These are phyloP conservation scores for Neurospora sp. DNA, from an alignment of 495 filamentous ascomycete species.

Conservation along the genomic window DNA sequence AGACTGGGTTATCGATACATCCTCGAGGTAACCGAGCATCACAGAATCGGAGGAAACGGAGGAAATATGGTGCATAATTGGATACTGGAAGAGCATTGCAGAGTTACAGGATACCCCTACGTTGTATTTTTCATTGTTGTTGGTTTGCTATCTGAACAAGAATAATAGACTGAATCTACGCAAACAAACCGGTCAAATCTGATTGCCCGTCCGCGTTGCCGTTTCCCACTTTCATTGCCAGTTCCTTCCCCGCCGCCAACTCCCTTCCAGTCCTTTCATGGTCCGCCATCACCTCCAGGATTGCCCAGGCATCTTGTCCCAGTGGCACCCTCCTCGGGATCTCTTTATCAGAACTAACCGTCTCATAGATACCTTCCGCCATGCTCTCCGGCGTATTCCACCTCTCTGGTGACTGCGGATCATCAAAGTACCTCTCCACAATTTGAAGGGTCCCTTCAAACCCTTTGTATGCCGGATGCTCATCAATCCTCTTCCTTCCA, in stretches of 20 bases:
- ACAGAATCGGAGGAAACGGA: neutral
- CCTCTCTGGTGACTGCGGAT: conserved; percentile 16
- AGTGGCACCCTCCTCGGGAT: conserved; percentile 37
- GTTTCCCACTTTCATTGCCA: conserved; percentile 22
- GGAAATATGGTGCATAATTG: neutral
- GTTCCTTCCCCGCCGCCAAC: conserved; percentile 27
- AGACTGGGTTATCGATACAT: neutral
- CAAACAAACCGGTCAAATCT: neutral
- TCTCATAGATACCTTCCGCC: conserved; percentile 26
- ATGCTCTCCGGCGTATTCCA: conserved; percentile 30
- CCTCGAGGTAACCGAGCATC: neutral
- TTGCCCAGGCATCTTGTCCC: conserved; percentile 32
- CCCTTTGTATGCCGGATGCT: conserved; percentile 31
- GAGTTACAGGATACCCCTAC: neutral
- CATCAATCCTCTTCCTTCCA: conserved; percentile 11
- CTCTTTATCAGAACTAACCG: conserved; percentile 24
- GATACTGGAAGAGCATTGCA: neutral
- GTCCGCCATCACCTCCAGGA: conserved; percentile 27
- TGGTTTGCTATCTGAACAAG: neutral
- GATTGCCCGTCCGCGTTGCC: neutral
- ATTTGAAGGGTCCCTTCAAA: conserved; percentile 26
- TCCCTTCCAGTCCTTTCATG: conserved; percentile 21
- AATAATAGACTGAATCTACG: neutral
- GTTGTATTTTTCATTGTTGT: neutral
- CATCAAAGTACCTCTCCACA: conserved; percentile 24